Base-by-base conservation (phyloP, 2,329 filamentous ascomycete genomes). In the Esteya vermicola region DNA sequence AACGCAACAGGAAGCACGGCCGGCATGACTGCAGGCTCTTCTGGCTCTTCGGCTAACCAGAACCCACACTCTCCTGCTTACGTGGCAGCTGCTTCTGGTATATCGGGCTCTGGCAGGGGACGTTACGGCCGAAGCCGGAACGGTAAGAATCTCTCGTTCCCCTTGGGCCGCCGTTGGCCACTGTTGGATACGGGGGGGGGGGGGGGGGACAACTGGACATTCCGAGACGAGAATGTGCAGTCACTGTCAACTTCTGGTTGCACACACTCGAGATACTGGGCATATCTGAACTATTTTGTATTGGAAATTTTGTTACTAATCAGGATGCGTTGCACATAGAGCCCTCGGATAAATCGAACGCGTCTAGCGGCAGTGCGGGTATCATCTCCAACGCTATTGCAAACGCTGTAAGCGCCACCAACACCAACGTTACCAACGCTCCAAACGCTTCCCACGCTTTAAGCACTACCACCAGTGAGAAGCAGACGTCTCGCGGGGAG, bases 341-440 rank as follows among this genome's bases (percentile, higher is more conserved):
- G 8, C n/a, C n/a, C n/a, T 3, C 34, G n/a, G 35, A 42, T 4
- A 26, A 27, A 7, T 19, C 19, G 2, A 12, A 18, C 12, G 14
- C 37, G 2, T 14, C 9, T 3, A 22, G 21, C 14, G 57, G 48
- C 60, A 62, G 62, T 40, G 58, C 62, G 10, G 86, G 88, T 41
- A 94, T 95, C 54, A 95, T 95, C 47, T 93, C 86, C 21, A 81
- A 75, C 50, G 88, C 89, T 35, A 95, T 94, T 53, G 86, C 88
- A 45, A 93, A 85, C 54, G 85, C 86, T 22, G 85, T 81, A 45
- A 31, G 28, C 28, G 7, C 18, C 28, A 7, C 28, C n/a, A n/a
- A n/a, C n/a, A n/a, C n/a, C n/a, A n/a, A n/a, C n/a, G n/a, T n/a
- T n/a, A n/a, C n/a, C n/a, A n/a, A n/a, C n/a, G n/a, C n/a, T n/a